A percentile compares a stretch with the other conserved stretches of the same genome.
phyloP scores from a whole-genome alignment of 257 asterid species.

The Lantana camara region DNA sequence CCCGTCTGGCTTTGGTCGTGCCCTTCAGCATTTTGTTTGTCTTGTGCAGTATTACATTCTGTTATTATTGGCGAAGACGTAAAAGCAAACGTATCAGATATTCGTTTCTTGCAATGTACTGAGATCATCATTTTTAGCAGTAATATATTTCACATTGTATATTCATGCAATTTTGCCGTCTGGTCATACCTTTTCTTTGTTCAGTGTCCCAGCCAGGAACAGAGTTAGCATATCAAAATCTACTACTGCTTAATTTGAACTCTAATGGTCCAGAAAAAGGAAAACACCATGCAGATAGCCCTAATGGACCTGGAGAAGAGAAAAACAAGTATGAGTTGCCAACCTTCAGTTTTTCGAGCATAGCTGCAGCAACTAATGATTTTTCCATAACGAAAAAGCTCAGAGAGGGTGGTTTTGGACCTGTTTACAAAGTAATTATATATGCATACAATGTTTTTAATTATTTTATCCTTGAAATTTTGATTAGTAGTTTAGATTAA shows the following conservation, averaged over 20 bases:
- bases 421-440: slow-evolving; percentile 39
- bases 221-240: no score
- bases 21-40: slow-evolving; percentile 8
- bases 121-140: no score
- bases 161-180: background rate
- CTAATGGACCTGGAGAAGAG: background rate
- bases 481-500: no score
- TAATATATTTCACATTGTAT: background rate
- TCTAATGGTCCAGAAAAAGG: no score
- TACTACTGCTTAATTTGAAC: no score
- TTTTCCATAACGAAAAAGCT: no score
- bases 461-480: no score
- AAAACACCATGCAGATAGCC: background rate
- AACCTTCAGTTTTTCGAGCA: no score
- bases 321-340: no score
- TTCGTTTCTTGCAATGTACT: background rate
- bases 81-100: slow-evolving; percentile 25
- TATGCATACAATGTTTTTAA: no score
- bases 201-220: background rate
- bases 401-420: slow-evolving; percentile 28
- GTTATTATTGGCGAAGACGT: slow-evolving; percentile 10
- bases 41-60: slow-evolving; percentile 15
- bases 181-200: background rate
- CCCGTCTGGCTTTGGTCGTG: slow-evolving; percentile 3
- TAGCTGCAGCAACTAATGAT: no score